These are phyloP conservation scores for Ophiocordyceps sinensis DNA, from an alignment of 2,329 filamentous ascomycete genomes.

Conservation along the genomic window DNA sequence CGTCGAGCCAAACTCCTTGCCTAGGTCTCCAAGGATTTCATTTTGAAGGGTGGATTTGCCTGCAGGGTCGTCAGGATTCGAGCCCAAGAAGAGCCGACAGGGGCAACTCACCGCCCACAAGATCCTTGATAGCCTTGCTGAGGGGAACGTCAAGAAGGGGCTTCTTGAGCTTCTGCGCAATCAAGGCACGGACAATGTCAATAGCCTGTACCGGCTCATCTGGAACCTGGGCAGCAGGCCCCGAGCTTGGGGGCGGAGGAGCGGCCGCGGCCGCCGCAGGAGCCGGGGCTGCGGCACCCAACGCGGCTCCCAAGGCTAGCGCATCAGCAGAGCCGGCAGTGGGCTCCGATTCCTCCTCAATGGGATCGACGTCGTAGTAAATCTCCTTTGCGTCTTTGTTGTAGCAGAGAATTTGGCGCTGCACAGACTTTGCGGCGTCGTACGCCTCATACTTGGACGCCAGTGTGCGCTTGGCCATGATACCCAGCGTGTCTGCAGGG, in stretches of 20 bases:
- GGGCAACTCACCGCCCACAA: constrained; percentile 70
- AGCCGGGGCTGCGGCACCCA: constrained; percentile 39
- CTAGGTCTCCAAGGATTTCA: constrained; percentile 92
- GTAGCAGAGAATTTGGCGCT: constrained; percentile 96
- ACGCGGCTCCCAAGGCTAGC: constrained; percentile 33
- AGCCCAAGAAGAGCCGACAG: too few species aligned
- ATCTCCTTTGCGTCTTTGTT: constrained; percentile 99
- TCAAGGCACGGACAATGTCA: constrained; percentile 76
- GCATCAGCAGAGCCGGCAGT: constrained; percentile 32
- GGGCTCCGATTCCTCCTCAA: constrained; percentile 74
- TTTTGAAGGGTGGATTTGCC: constrained; percentile 98
- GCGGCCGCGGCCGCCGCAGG: constrained; percentile 40
- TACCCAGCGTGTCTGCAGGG: constrained; percentile 89
- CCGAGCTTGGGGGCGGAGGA: constrained; percentile 54
- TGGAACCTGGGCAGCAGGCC: constrained; percentile 73
- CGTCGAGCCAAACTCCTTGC: constrained; percentile 96
- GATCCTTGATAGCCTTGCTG: constrained; percentile 94
- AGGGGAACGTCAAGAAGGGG: constrained; percentile 74
- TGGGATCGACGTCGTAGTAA: constrained; percentile 94
- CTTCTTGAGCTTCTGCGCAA: constrained; percentile 98
- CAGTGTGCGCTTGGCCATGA: constrained; percentile 92
- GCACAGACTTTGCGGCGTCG: constrained; percentile 89
- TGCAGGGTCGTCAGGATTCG: constrained; percentile 20
- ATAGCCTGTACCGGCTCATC: constrained; percentile 80
- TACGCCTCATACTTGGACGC: constrained; percentile 98